Conservation (phyloP, 768 basidiomycete genomes). For the Russula sp. region DNA sequence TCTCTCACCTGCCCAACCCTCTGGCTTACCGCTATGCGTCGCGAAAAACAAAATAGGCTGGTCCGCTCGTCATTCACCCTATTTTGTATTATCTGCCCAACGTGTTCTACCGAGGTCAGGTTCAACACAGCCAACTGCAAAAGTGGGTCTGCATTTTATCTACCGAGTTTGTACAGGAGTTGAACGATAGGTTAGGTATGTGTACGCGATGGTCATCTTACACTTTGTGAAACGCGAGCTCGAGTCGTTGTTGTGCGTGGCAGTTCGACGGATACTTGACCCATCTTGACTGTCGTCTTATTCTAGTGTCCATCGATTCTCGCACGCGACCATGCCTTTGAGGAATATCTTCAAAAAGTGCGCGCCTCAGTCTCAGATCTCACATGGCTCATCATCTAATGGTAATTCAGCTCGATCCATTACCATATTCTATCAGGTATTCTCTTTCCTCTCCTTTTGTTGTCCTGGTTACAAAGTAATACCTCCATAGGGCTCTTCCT, state of each 20-base stretch:
- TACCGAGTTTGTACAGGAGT: not conserved
- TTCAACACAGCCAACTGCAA: constrained; percentile 73
- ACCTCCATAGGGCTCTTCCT: constrained; percentile 55
- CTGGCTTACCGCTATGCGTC: not conserved
- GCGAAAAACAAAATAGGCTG: constrained; percentile 46
- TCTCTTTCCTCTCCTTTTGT: not conserved
- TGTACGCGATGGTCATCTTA: constrained; percentile 67
- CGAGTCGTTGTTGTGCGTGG: constrained; percentile 79
- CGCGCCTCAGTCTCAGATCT: constrained; percentile 20
- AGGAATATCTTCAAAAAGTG: constrained; percentile 88
- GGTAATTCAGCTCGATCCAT: constrained; percentile 65
- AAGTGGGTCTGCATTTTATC: constrained; percentile 40
- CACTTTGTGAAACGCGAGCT: constrained; percentile 92
- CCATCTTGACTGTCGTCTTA: not conserved
- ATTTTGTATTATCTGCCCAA: constrained; percentile 67
- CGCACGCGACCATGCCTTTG: constrained; percentile 89
- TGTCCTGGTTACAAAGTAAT: not conserved
- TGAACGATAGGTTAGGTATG: constrained; percentile 40
- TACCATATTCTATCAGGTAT: constrained; percentile 77
- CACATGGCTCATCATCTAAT: not conserved
- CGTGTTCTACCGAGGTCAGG: constrained; percentile 61
- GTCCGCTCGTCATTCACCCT: constrained; percentile 87
- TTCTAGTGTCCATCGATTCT: constrained; percentile 85
- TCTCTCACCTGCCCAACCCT: not conserved
- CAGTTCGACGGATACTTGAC: not conserved